Percentiles rank a stretch among this genome's conserved stretches.
These are phyloP conservation scores for Pterothamnion heteromorphum DNA, from an alignment of 31 red algal genomes.

Conservation along the genomic window DNA sequence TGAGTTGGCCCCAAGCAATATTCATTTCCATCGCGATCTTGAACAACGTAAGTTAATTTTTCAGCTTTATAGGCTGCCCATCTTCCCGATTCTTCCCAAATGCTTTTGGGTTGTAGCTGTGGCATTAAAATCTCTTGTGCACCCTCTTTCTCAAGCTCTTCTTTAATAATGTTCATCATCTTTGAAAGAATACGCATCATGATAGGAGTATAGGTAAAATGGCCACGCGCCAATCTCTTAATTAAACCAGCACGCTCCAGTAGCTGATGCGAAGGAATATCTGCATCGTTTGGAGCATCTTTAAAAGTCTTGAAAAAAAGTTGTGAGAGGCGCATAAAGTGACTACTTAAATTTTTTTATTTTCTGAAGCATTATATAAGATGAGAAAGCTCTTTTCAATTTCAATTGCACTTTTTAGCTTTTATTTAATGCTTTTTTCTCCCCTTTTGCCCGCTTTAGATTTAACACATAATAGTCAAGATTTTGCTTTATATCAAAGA, in stretches of 20 bases:
- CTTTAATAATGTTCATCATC: conserved; percentile 7
- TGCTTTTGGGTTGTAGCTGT: not conserved
- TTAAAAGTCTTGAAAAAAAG: not conserved
- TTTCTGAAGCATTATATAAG: too few relatives aligned
- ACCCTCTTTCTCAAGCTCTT: conserved; percentile 10
- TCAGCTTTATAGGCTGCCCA: not conserved
- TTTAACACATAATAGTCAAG: too few relatives aligned
- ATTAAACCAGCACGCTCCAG: conserved; percentile 21
- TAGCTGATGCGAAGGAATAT: not conserved
- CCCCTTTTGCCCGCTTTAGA: too few relatives aligned
- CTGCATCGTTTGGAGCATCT: conserved; percentile 8
- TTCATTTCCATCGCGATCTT: not conserved
- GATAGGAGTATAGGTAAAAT: not conserved
- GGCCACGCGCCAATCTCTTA: not conserved
- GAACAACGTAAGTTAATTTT: not conserved
- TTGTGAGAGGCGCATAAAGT: conserved; percentile 1
- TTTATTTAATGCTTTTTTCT: too few relatives aligned
- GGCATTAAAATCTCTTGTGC: not conserved
- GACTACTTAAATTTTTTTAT: too few relatives aligned
- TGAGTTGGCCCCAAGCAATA: not conserved
- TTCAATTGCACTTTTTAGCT: too few relatives aligned
- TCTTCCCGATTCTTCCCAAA: conserved; percentile 25
- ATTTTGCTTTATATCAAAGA: too few relatives aligned
- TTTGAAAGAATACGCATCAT: not conserved
- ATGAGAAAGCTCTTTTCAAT: too few relatives aligned